Conservation (phyloP, 768 basidiomycete genomes). For the Russula lepida region DNA sequence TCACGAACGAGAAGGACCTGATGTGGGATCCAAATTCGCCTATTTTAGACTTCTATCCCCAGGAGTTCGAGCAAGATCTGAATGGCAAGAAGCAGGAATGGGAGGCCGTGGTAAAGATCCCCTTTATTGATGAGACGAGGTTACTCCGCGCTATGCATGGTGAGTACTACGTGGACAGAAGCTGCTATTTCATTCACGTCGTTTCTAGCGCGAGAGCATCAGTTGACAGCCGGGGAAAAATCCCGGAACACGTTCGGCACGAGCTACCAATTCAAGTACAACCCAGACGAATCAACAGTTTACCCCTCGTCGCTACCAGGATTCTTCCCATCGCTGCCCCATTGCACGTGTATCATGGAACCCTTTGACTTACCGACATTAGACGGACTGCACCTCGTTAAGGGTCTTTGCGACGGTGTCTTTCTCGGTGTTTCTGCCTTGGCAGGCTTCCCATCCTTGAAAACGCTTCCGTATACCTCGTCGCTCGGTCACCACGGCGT, state of each 20-base stretch:
- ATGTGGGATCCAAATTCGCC: constrained; percentile 81
- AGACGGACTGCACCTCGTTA: constrained; percentile 73
- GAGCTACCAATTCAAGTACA: constrained; percentile 72
- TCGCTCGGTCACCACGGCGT: constrained; percentile 79
- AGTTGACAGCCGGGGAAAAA: constrained; percentile 67
- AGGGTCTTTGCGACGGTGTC: constrained; percentile 85
- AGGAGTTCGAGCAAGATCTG: constrained; percentile 84
- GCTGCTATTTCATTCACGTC: constrained; percentile 3
- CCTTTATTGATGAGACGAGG: constrained; percentile 83
- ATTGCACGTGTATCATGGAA: constrained; percentile 73
- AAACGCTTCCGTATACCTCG: constrained; percentile 76
- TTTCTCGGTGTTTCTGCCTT: constrained; percentile 76
- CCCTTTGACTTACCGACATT: constrained; percentile 85
- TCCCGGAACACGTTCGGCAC: constrained; percentile 70
- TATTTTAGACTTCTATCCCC: constrained; percentile 91
- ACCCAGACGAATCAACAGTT: constrained; percentile 46
- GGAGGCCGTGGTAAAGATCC: constrained; percentile 99
- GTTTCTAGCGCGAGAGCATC: constrained; percentile 61
- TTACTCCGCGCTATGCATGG: constrained; percentile 77
- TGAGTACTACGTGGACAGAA: constrained; percentile 31
- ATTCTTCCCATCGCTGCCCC: constrained; percentile 84
- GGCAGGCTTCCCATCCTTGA: constrained; percentile 93
- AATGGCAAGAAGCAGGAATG: constrained; percentile 99
- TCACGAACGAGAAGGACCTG: constrained; percentile 53
- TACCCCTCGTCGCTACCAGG: constrained; percentile 93